A percentile compares a stretch with the other conserved stretches of the same genome.
Evolutionary conservation across 805 yeast species (phyloP).

Genomic region (Lipomyces japonicus): DNA sequence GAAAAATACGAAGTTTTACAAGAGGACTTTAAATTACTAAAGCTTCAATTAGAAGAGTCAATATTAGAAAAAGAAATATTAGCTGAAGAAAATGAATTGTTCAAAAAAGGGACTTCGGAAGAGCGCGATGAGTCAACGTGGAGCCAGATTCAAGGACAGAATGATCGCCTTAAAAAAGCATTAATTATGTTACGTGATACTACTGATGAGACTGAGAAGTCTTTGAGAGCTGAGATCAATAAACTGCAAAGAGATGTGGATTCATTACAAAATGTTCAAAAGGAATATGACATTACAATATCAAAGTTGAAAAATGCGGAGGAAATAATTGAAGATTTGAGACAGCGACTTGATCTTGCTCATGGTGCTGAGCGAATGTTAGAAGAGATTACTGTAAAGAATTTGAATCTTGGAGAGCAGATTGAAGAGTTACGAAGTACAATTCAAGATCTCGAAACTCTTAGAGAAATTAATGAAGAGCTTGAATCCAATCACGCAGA

Average conservation of each 20-base stretch:
- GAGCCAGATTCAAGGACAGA: slow-evolving; percentile 34
- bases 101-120: slow-evolving; percentile 1
- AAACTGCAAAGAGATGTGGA: slow-evolving; percentile 23
- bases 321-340: slow-evolving; percentile 23
- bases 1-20: slow-evolving; percentile 33
- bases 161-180: slow-evolving; percentile 45
- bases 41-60: slow-evolving; percentile 27
- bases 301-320: slow-evolving; percentile 15
- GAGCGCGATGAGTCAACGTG: background rate
- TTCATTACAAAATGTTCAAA: slow-evolving; percentile 3
- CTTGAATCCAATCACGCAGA: slow-evolving; percentile 47
- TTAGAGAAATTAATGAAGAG: slow-evolving; percentile 51
- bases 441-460: slow-evolving; percentile 50
- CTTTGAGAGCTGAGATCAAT: slow-evolving; percentile 25
- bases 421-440: slow-evolving; percentile 42
- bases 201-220: slow-evolving; percentile 26
- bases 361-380: slow-evolving; percentile 39
- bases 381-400: slow-evolving; percentile 41
- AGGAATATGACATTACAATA: slow-evolving; percentile 8
- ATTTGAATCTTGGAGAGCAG: slow-evolving; percentile 38
- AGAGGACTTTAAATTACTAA: slow-evolving; percentile 30
- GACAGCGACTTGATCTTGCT: slow-evolving; percentile 37
- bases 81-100: slow-evolving; percentile 31
- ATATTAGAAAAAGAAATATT: slow-evolving; percentile 33
- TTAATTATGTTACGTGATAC: slow-evolving; percentile 39